A percentile compares a stretch with the other conserved stretches of the same genome.
These are phyloP conservation scores for Plectosphaerella plurivora DNA, from an alignment of 2,329 filamentous ascomycete genomes.

Conservation along the genomic window DNA sequence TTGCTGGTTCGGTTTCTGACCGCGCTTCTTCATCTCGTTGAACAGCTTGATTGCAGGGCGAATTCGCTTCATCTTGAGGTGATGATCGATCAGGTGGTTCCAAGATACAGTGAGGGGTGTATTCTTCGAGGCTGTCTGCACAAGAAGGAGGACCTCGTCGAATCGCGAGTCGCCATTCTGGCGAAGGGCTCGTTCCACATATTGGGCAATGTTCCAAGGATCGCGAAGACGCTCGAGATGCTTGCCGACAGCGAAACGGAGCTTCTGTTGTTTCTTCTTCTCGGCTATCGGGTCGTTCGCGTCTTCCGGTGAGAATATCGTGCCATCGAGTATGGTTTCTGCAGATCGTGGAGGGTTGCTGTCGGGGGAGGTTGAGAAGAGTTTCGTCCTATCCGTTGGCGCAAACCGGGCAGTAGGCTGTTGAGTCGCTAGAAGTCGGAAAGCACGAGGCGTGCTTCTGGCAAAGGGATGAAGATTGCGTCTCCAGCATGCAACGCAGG, in stretches of 20 bases:
- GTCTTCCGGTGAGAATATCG: background rate
- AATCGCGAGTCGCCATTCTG: constrained; percentile 42
- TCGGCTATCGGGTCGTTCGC: background rate
- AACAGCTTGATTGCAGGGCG: constrained; percentile 72
- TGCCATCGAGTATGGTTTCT: too few species aligned
- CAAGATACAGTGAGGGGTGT: constrained; percentile 71
- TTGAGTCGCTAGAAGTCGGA: too few species aligned
- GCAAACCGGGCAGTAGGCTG: too few species aligned
- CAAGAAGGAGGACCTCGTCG: constrained; percentile 64
- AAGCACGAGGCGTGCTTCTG: too few species aligned
- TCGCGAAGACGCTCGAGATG: constrained; percentile 64
- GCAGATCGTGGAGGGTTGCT: too few species aligned
- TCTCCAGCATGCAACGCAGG: too few species aligned
- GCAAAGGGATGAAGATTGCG: too few species aligned
- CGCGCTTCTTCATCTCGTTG: constrained; percentile 98
- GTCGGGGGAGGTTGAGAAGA: too few species aligned
- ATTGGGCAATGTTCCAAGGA: constrained; percentile 66
- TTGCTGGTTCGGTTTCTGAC: constrained; percentile 70
- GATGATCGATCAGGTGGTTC: constrained; percentile 79
- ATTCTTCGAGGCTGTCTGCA: constrained; percentile 63
- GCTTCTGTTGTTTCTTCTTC: constrained; percentile 18
- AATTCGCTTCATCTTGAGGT: constrained; percentile 56
- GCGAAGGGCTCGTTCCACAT: constrained; percentile 57
- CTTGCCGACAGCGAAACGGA: constrained; percentile 38
- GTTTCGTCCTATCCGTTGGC: too few species aligned